Percentiles rank a stretch among this genome's conserved stretches.
These are phyloP conservation scores for Penicillium janthinellum DNA, from an alignment of 2,329 filamentous ascomycete species.

Conservation along the genomic window DNA sequence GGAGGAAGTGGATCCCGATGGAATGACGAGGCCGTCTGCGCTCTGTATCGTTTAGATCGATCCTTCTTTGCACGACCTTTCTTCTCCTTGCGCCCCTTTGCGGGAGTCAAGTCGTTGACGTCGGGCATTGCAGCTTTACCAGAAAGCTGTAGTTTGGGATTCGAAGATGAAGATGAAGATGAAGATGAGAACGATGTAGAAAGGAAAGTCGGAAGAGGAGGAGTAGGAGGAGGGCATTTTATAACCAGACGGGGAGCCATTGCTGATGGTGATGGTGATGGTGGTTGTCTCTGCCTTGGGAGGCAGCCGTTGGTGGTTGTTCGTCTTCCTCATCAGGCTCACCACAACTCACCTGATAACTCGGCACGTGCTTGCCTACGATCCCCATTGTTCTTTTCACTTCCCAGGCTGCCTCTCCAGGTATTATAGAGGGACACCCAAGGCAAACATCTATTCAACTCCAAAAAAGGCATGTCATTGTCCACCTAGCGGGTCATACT, in stretches of 20 bases:
- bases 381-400: not conserved
- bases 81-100: not conserved
- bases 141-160: not conserved
- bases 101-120: not conserved
- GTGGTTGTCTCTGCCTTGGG: not conserved
- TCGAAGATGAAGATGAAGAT: not conserved
- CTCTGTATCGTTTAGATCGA: not conserved
- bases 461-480: not conserved
- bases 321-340: not conserved
- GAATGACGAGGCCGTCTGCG: not conserved
- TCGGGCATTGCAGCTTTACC: not conserved
- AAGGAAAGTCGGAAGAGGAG: not conserved
- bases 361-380: not conserved
- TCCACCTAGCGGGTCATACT: not conserved
- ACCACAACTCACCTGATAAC: not conserved
- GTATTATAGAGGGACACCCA: not conserved
- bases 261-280: not conserved
- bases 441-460: not conserved
- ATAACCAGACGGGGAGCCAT: not conserved
- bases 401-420: not conserved
- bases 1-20: too few species aligned
- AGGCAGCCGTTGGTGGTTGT: not conserved
- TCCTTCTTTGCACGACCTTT: not conserved
- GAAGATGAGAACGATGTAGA: too few species aligned
- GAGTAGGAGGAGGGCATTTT: not conserved